These are phyloP conservation scores for Colletotrichum sp. DNA, from an alignment of 2,329 filamentous ascomycete species.

Conservation along the genomic window DNA sequence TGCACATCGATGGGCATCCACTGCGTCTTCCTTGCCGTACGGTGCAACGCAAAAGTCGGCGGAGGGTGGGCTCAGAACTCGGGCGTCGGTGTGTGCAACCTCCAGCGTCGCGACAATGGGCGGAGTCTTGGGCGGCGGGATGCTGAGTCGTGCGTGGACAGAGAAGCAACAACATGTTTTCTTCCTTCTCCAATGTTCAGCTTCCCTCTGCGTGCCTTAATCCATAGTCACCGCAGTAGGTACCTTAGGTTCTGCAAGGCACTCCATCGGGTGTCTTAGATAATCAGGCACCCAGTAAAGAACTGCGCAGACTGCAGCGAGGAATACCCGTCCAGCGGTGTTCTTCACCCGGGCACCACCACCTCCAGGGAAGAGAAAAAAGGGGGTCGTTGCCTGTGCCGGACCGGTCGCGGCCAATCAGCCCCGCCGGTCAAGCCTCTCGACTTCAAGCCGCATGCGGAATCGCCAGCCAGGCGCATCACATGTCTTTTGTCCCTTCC, in stretches of 20 bases:
- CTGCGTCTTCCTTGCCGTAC: background rate
- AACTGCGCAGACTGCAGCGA: background rate
- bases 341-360: background rate
- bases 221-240: background rate
- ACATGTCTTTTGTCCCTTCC: constrained; percentile 15
- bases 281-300: background rate
- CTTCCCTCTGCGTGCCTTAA: background rate
- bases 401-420: constrained; percentile 13
- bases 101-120: background rate
- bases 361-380: background rate
- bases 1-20: background rate
- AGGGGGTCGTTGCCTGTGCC: background rate
- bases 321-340: background rate
- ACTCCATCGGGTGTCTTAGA: background rate
- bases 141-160: background rate
- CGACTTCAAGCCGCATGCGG: constrained; percentile 15
- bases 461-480: constrained; percentile 6
- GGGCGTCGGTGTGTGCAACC: background rate
- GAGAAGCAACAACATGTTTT: background rate
- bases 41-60: background rate
- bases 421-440: constrained; percentile 6
- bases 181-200: background rate
- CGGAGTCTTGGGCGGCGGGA: background rate
- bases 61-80: background rate
- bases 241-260: background rate